These are phyloP conservation scores for Cryptococcus sp. DNA, from an alignment of 1,284 basidiomycete species.

Conservation along the genomic window DNA sequence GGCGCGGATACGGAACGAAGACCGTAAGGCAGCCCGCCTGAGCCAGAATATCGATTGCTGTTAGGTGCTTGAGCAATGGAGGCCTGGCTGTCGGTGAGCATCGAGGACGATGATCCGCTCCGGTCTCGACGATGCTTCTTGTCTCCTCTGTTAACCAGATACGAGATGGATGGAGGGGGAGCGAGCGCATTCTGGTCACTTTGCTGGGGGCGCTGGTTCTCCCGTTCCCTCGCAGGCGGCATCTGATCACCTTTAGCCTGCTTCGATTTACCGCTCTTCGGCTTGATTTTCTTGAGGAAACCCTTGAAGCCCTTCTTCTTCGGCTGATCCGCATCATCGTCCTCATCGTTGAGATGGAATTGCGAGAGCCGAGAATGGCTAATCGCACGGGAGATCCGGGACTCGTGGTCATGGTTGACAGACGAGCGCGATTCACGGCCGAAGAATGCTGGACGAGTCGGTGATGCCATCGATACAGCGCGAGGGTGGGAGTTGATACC, in stretches of 20 bases:
- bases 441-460: slow-evolving; percentile 46
- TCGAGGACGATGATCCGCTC: slow-evolving; percentile 38
- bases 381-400: slow-evolving; percentile 24
- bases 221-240: slow-evolving; percentile 7
- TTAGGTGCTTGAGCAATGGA: slow-evolving; percentile 3
- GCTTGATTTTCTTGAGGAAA: slow-evolving; percentile 71
- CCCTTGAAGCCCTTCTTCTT: slow-evolving; percentile 80
- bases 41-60: slow-evolving; percentile 11
- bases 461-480: slow-evolving; percentile 43
- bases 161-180: slow-evolving; percentile 80
- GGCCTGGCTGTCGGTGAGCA: slow-evolving; percentile 31
- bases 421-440: slow-evolving; percentile 36
- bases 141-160: slow-evolving; percentile 63
- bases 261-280: slow-evolving; percentile 18
- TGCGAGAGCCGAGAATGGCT: slow-evolving; percentile 42
- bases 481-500: slow-evolving; percentile 40
- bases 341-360: slow-evolving; percentile 20
- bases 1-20: slow-evolving; percentile 48
- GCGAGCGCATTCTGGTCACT: slow-evolving; percentile 63
- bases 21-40: slow-evolving; percentile 14
- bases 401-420: slow-evolving; percentile 13
- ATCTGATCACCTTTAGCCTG: slow-evolving; percentile 3
- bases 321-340: slow-evolving; percentile 52
- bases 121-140: slow-evolving; percentile 34
- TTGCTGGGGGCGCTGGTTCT: slow-evolving; percentile 29